These are phyloP conservation scores for Cichorium intybus DNA, from an alignment of 140 eudicot genomes.

Conservation along the genomic window DNA sequence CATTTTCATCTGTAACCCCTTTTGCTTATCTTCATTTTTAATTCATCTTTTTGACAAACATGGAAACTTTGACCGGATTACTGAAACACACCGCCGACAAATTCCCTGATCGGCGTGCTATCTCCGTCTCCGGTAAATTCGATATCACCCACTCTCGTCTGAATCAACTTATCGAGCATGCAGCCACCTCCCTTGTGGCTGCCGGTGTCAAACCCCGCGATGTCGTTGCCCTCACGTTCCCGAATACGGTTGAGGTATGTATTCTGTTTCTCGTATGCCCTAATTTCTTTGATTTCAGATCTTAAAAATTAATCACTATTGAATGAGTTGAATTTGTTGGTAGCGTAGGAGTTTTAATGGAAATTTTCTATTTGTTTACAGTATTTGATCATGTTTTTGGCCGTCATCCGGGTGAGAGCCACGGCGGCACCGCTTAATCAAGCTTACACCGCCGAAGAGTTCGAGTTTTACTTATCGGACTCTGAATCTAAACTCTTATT, in stretches of 20 bases:
- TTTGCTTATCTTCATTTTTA: neutral
- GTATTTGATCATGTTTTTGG: conserved; percentile 82
- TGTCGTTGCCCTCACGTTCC: conserved; percentile 93
- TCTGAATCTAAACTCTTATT: conserved; percentile 83
- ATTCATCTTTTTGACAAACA: neutral
- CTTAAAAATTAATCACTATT: neutral
- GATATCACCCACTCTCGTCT: conserved; percentile 65
- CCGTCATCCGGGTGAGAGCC: conserved; percentile 84
- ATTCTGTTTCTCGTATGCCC: neutral
- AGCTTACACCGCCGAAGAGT: conserved; percentile 87
- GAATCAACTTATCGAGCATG: conserved; percentile 46
- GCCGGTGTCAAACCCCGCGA: conserved; percentile 80
- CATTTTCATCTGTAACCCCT: neutral
- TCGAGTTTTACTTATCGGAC: conserved; percentile 86
- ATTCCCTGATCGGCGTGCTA: conserved; percentile 73
- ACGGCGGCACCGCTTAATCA: conserved; percentile 91
- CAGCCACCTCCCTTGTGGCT: conserved; percentile 57
- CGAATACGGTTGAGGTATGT: conserved; percentile 80
- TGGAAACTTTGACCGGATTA: conserved; percentile 59
- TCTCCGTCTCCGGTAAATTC: conserved; percentile 72
- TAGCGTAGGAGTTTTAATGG: neutral
- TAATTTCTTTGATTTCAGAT: neutral
- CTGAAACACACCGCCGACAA: conserved; percentile 48
- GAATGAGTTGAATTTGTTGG: neutral
- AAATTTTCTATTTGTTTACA: conserved; percentile 24